Base-by-base conservation (phyloP, 352 stramenopile genomes). In the Achlya hypogyna region DNA sequence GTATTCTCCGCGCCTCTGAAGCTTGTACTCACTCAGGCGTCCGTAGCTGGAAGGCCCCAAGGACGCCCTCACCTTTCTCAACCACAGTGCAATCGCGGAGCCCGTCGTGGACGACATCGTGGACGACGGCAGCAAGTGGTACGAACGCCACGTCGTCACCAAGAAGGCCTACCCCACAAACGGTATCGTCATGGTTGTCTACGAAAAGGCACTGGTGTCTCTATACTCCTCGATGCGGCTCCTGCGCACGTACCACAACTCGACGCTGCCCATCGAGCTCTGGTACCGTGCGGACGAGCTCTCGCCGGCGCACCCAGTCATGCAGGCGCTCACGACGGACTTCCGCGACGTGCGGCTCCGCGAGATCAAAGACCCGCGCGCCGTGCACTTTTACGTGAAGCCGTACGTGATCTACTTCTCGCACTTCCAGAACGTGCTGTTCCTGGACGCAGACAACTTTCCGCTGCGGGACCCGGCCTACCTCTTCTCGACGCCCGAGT, bases 391-490 rank as follows among this genome's bases (percentile, higher is more conserved):
- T 51, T 84, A 82, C 60, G 81, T 77, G 20, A 87, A 87, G 53
- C 69, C 81, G 2, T 75, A 84, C 51, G 76, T 75, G 0, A 69
- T 85, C n/a, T 82, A 79, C 51, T 84, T 82, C 32, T 75, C 65
- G 25, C 73, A 75, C 1, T 87, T 87, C 43, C 74, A 85, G 62
- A 74, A 75, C 23, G 76, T 85, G 10, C 53, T 87, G 71, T 69
- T 87, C 45, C 58, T 87, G 51, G 79, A 85, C 51, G 77, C 75
- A 27, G 79, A 87, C 70, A 87, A 87, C 62, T 82, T 84, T 60
- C 72, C 79, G 0, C 70, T 82, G 58, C 75, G 76, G 32, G 79
- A 87, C 53, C 79, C 77, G 49, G 76, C 68, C 49, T 85, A 82
- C 76, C 75, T 87, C 6, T 78, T 78, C 43, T 56, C 45, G n/a